Evolutionary conservation across 2,329 filamentous ascomycete genomes (phyloP), one percentile per base, ranked within the genome.

Genomic region (Claviceps fusiformis): DNA sequence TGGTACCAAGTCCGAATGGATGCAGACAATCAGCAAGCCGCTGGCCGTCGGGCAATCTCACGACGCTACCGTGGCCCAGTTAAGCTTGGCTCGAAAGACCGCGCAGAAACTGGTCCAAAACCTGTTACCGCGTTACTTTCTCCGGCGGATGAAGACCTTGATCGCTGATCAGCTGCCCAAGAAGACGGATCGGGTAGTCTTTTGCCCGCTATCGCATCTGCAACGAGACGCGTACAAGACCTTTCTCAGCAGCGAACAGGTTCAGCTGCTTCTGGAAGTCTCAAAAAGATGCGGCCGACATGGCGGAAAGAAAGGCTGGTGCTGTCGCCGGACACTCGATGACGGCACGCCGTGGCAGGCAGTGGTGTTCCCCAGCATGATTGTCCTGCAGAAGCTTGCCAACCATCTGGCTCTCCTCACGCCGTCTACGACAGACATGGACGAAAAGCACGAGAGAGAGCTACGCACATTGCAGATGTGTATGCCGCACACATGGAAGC

Each of bases 131-230:
- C 81, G 83, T 15, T 95, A 95, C 68, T 97, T 98, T 62, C 76
- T 96, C 2, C 86, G 93, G 1, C 83, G 93, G 2, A 93, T 95
- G 81, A 98, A 98, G 73, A 84, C 85, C 0, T 74, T 97, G 17
- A 95, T 98, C 57, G 89, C 90, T 0, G 76, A 95, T 63, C 92
- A 98, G 65, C 75, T 98, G 8, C 93, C 93, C 0, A 95, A 90
- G 70, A 98, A 98, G 75, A 91, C 82, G 39, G 93, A 98, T 67
- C 83, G 86, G 54, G 91, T 97, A 0, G 89, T 97, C 5, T 98
- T 98, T 65, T 98, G 93, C 62, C 90, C 90, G 1, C 76, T 98
- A 24, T 95, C 91, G 0, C 80, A 86, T 5, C 79, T 84, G 0
- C 93, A 98, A 68, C 79, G 80, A 13, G 79, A 85, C 37, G 92